These are phyloP conservation scores for Lasiodiplodia citricola DNA, from an alignment of 2,329 filamentous ascomycete genomes.

Conservation along the genomic window DNA sequence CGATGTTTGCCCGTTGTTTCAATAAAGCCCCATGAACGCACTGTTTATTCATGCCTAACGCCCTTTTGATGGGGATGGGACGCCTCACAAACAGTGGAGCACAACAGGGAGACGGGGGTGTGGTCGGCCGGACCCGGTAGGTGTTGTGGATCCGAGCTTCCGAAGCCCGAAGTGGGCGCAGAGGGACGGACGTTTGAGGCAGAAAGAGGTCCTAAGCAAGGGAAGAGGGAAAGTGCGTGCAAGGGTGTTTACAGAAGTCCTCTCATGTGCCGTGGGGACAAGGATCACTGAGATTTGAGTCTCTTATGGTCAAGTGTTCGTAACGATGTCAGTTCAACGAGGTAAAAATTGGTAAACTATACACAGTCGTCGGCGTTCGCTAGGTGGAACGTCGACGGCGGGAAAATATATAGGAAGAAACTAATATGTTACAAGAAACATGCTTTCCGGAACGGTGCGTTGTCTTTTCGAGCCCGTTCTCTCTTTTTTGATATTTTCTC, in stretches of 20 bases:
- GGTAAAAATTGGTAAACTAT: background rate
- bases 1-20: background rate
- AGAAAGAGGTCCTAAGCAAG: background rate
- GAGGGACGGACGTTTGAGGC: background rate
- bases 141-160: background rate
- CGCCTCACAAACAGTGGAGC: slow-evolving; percentile 6
- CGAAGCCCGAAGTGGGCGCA: background rate
- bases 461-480: background rate
- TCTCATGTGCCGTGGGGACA: background rate
- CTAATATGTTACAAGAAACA: background rate
- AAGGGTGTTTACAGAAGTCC: background rate
- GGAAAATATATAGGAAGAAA: background rate
- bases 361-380: background rate
- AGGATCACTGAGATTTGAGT: background rate
- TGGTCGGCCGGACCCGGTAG: background rate
- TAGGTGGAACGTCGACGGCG: background rate
- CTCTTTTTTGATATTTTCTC: background rate
- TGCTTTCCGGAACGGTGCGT: background rate
- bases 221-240: background rate
- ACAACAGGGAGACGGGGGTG: no score
- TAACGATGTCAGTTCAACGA: background rate
- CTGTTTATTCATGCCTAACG: background rate
- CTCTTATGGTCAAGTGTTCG: background rate
- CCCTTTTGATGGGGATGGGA: background rate
- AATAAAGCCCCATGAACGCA: background rate